These are phyloP conservation scores for Nicotiana obtusifolia DNA, from an alignment of 257 asterid species.

Conservation along the genomic window DNA sequence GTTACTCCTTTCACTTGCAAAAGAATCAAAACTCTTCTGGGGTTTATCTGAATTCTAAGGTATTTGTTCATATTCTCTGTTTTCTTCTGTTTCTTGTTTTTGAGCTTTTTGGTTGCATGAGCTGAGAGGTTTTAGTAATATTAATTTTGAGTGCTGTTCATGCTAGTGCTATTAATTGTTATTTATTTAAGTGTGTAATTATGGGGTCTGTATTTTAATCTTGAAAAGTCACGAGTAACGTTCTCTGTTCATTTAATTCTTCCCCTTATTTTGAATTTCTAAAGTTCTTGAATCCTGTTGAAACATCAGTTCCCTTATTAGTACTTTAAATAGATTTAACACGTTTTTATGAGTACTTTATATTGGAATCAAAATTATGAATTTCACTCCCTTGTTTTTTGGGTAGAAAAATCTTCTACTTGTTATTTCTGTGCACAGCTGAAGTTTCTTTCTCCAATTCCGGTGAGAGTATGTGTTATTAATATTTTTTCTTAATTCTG, in stretches of 20 bases:
- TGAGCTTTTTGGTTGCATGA: background rate
- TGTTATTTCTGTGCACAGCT: background rate
- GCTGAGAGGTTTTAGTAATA: background rate
- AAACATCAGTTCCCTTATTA: background rate
- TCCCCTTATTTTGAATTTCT: background rate
- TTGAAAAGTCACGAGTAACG: slow-evolving; percentile 9
- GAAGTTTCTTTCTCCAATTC: background rate
- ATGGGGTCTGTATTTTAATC: background rate
- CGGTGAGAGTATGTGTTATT: background rate
- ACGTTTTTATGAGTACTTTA: background rate
- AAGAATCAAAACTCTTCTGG: background rate
- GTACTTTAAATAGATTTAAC: background rate
- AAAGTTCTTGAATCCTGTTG: background rate
- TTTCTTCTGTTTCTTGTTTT: background rate
- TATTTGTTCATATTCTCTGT: background rate
- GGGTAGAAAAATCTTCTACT: background rate
- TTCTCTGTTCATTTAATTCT: background rate
- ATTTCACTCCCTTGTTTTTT: background rate
- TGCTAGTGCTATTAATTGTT: background rate
- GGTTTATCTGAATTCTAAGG: background rate
- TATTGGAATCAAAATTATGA: background rate
- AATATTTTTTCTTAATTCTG: background rate
- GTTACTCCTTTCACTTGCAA: background rate
- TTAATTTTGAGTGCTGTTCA: background rate
- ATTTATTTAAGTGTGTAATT: background rate